Conservation (phyloP, 1,284 basidiomycete genomes). For the Ustilago xerochloae region DNA sequence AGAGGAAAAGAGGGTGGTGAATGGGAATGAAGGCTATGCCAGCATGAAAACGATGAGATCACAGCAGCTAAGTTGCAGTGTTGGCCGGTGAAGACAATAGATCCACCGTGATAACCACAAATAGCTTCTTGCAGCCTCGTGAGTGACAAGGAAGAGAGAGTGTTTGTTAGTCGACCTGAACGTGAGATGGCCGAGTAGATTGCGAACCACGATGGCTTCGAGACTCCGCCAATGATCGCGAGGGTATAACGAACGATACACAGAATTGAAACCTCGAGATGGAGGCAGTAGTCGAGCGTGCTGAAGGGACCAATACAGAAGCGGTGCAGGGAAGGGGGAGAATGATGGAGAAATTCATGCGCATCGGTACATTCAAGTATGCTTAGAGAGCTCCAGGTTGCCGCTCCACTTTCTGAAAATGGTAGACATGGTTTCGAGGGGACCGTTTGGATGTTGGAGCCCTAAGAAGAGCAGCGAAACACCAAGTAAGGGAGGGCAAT, state of each 20-base stretch:
- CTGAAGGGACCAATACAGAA: background rate
- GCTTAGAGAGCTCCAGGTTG: background rate
- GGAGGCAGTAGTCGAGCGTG: background rate
- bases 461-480: background rate
- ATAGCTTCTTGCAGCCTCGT: background rate
- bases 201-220: background rate
- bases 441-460: background rate
- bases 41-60: slow-evolving; percentile 23
- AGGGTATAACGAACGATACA: background rate
- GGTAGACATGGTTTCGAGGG: slow-evolving; percentile 11
- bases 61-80: slow-evolving; percentile 1
- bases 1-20: slow-evolving; percentile 6
- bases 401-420: slow-evolving; percentile 13
- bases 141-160: too few relatives aligned
- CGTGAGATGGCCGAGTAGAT: too few relatives aligned
- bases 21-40: slow-evolving; percentile 20
- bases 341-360: background rate
- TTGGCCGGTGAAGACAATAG: background rate
- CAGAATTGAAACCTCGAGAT: background rate
- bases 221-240: background rate
- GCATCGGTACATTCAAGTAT: background rate
- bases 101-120: too few relatives aligned
- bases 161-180: too few relatives aligned
- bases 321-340: background rate
- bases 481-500: background rate